Evolutionary conservation across 202 grass and related monocot genomes (phyloP), one percentile per base, ranked within the genome.

Genomic region (Panicum virgatum): DNA sequence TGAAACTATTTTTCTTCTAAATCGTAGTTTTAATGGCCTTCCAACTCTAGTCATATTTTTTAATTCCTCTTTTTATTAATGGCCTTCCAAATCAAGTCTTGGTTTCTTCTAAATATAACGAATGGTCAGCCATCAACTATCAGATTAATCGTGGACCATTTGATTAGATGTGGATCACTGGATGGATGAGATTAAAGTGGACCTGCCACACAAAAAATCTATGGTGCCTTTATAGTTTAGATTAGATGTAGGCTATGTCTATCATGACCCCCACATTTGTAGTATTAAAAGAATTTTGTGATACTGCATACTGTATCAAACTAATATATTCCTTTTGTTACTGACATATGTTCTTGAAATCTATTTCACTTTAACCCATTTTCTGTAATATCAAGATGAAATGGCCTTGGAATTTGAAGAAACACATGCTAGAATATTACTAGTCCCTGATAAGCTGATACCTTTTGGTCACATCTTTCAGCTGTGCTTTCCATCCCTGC

Each of bases 401-500:
- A n/a, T 63, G 36, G 65, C 38, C 9, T 62, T 15, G 22, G 63
- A 78, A 23, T 79, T 48, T 78, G 26, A 50, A 30, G 25, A 30
- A 52, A 65, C 7, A 45, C 44, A 38, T 65, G 66, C 25, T 56
- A 73, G 43, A 62, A 71, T 78, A 52, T 78, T 78, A 26, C 38
- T 58, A 34, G 29, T 13, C 22, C 36, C 42, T 84, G 40, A 25
- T 69, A 69, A 12, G 45, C 43, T 77, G 54, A 9, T 50, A 62
- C 7, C 18, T 77, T 71, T 70, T 67, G 15, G 8, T 60, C 13
- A 78, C 53, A 42, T 77, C 39, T 60, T 60, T 50, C 58, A 12
- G 0, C 69, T 38, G 18, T 80, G 64, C 27, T 47, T 80, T 67
- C 25, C 22, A 51, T 61, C 12, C n/a, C 5, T 86, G 11, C 56